phyloP scores from a whole-genome alignment of 257 asterid species.

The Knoxia roxburghii region DNA sequence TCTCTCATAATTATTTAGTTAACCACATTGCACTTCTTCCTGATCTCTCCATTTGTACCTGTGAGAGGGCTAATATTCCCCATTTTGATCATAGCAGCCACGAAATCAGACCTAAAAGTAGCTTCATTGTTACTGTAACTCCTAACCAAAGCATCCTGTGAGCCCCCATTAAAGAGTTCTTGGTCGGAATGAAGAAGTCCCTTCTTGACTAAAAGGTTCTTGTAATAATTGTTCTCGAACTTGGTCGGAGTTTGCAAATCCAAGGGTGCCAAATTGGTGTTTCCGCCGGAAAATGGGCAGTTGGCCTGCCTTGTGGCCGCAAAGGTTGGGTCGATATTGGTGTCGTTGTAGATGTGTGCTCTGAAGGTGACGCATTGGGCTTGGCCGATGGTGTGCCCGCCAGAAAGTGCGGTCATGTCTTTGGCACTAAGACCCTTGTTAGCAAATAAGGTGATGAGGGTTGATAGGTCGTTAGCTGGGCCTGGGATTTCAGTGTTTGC shows the following conservation, averaged over 20 bases:
- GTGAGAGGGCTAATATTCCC: slow-evolving; percentile 62
- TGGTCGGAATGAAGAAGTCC: slow-evolving; percentile 73
- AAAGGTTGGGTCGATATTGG: slow-evolving; percentile 46
- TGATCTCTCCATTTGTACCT: slow-evolving; percentile 49
- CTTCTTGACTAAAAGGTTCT: slow-evolving; percentile 29
- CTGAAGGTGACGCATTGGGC: slow-evolving; percentile 52
- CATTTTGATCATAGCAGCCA: slow-evolving; percentile 55
- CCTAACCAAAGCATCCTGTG: slow-evolving; percentile 43
- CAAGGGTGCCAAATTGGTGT: slow-evolving; percentile 34
- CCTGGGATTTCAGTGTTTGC: slow-evolving; percentile 49
- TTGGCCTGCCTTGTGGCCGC: slow-evolving; percentile 37
- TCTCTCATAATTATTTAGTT: slow-evolving; percentile 9
- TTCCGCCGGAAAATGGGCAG: slow-evolving; percentile 55
- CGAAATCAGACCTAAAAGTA: slow-evolving; percentile 40
- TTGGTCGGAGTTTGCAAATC: slow-evolving; percentile 31
- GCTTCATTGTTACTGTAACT: slow-evolving; percentile 23
- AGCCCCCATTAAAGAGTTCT: slow-evolving; percentile 59
- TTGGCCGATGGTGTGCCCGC: slow-evolving; percentile 63
- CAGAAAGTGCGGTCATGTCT: slow-evolving; percentile 65
- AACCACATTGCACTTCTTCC: slow-evolving; percentile 47
- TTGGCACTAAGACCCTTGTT: slow-evolving; percentile 42
- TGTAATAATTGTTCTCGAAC: slow-evolving; percentile 47
- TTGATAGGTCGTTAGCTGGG: slow-evolving; percentile 34
- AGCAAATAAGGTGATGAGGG: slow-evolving; percentile 36
- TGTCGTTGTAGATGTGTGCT: slow-evolving; percentile 46